These are phyloP conservation scores for Crataegus laevigata DNA, from an alignment of 306 rosid species.

Conservation along the genomic window DNA sequence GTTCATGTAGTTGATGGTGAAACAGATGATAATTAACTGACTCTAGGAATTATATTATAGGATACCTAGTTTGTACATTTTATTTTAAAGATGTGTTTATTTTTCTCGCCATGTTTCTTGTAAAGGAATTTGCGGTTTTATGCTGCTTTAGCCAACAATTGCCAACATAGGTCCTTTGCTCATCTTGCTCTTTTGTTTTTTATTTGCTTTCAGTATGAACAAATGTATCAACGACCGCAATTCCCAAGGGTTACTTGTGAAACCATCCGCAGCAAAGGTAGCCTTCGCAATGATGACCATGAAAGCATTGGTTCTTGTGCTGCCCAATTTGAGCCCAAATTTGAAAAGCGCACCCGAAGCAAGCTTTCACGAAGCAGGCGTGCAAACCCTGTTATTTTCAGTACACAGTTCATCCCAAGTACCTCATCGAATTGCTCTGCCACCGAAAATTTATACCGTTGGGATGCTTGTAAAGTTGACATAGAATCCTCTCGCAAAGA, in stretches of 20 bases:
- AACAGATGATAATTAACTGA: neutral
- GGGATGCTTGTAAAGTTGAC: conserved; percentile 28
- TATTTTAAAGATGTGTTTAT: neutral
- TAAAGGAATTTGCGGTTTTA: neutral
- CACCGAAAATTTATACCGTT: conserved; percentile 8
- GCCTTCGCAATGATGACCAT: conserved; percentile 12
- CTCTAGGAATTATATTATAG: neutral
- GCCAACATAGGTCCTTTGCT: neutral
- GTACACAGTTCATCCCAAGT: conserved; percentile 9
- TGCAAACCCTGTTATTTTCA: conserved; percentile 32
- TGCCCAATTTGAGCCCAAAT: conserved; percentile 34
- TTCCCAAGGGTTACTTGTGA: conserved; percentile 8
- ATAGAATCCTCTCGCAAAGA: conserved; percentile 14
- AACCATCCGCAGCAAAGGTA: neutral
- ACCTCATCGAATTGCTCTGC: conserved; percentile 9
- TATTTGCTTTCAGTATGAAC: conserved; percentile 17
- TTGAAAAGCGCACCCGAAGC: conserved; percentile 12
- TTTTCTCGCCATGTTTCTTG: neutral
- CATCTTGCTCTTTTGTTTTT: neutral
- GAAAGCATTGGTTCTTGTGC: conserved; percentile 62
- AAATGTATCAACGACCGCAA: conserved; percentile 1
- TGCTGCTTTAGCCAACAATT: neutral
- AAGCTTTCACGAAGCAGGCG: conserved; percentile 70
- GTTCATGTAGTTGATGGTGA: neutral
- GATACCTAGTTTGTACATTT: neutral